These are phyloP conservation scores for Ophiostoma pallidulum DNA, from an alignment of 2,329 filamentous ascomycete species.

Conservation along the genomic window DNA sequence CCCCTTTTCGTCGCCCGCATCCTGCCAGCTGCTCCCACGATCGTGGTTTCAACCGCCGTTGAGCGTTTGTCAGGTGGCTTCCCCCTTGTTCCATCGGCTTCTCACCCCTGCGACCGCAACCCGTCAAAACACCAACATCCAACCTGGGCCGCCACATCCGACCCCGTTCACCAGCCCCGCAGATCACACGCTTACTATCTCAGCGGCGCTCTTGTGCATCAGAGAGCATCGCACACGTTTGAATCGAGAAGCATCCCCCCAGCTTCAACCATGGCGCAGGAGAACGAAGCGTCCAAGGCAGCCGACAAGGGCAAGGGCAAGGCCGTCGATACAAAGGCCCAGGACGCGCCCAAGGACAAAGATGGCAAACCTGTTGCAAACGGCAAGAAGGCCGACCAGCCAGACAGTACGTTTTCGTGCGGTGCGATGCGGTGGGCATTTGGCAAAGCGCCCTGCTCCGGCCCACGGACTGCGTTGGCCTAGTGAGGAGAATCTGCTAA, in stretches of 20 bases:
- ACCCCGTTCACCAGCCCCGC: too few relatives aligned
- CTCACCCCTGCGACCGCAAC: neutral
- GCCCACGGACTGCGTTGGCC: too few relatives aligned
- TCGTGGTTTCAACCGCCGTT: too few relatives aligned
- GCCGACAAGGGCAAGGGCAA: constrained; percentile 94
- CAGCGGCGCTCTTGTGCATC: neutral
- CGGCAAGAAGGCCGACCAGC: constrained; percentile 65
- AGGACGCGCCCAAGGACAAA: constrained; percentile 52
- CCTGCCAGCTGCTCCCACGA: too few relatives aligned
- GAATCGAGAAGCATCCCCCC: neutral
- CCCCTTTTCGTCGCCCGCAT: too few relatives aligned
- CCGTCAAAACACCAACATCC: too few relatives aligned
- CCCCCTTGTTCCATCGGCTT: neutral
- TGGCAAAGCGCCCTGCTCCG: neutral
- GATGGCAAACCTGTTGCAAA: constrained; percentile 62
- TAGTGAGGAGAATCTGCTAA: neutral
- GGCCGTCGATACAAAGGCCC: constrained; percentile 58
- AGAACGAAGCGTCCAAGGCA: constrained; percentile 73
- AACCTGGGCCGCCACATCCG: too few relatives aligned
- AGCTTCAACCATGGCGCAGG: constrained; percentile 68
- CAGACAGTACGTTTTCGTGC: constrained; percentile 32
- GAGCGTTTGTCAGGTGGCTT: neutral
- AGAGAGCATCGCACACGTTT: neutral
- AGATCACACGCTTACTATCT: neutral
- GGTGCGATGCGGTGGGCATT: neutral